Percentiles rank a stretch among this genome's conserved stretches.
Evolutionary conservation across 257 asterid genomes (phyloP).

Genomic region (Ilex aquifolium): DNA sequence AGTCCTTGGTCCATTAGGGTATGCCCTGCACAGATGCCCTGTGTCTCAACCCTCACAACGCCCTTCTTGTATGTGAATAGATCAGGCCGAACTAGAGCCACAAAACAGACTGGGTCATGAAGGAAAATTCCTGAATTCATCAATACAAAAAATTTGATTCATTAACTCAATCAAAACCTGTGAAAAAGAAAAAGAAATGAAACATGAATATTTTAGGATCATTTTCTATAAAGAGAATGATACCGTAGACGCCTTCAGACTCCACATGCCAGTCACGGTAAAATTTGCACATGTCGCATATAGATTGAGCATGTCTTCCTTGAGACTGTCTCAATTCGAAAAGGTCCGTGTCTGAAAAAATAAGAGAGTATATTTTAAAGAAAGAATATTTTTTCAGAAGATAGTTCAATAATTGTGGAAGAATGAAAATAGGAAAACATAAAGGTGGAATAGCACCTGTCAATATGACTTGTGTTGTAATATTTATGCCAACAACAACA

Average conservation of each 20-base stretch:
- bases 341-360: slow-evolving; percentile 57
- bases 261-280: slow-evolving; percentile 94
- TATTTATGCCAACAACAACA: slow-evolving; percentile 76
- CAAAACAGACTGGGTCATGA: slow-evolving; percentile 89
- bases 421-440: too few species aligned
- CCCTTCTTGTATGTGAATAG: slow-evolving; percentile 89
- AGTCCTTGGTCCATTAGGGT: slow-evolving; percentile 89
- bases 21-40: slow-evolving; percentile 83
- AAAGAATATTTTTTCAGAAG: background rate
- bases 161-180: too few species aligned
- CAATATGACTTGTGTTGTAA: slow-evolving; percentile 78
- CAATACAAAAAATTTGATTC: background rate
- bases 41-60: slow-evolving; percentile 95
- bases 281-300: slow-evolving; percentile 75
- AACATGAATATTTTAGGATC: too few species aligned
- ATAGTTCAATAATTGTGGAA: background rate
- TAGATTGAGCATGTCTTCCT: slow-evolving; percentile 62
- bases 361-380: background rate
- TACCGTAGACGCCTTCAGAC: slow-evolving; percentile 84
- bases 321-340: slow-evolving; percentile 59
- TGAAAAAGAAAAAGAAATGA: background rate
- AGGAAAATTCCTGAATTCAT: slow-evolving; percentile 64
- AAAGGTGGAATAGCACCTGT: slow-evolving; percentile 47
- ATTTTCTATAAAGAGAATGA: background rate
- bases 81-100: slow-evolving; percentile 85